Conservation (phyloP, 495 filamentous ascomycete genomes). For the Amphirosellinia nigrospora region DNA sequence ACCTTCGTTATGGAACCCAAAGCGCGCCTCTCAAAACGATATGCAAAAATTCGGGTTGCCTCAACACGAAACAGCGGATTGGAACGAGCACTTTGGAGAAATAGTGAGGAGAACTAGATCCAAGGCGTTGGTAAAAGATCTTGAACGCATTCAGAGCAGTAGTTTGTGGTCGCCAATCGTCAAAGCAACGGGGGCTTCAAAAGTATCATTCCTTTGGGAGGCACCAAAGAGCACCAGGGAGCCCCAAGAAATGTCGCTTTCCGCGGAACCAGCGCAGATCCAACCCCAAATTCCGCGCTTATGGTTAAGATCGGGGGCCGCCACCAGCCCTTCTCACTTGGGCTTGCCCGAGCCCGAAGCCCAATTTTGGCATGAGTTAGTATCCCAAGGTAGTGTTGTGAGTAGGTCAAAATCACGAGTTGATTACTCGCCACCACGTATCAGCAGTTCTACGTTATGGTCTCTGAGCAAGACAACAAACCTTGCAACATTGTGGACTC, state of each 20-base stretch:
- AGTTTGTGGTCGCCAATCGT: slow-evolving; percentile 4
- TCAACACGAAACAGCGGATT: neutral
- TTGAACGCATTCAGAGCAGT: neutral
- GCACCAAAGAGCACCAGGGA: neutral
- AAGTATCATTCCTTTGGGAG: slow-evolving; percentile 9
- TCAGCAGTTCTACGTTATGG: slow-evolving; percentile 17
- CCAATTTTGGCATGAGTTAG: slow-evolving; percentile 15
- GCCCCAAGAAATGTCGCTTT: neutral
- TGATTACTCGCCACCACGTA: neutral
- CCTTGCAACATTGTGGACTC: neutral
- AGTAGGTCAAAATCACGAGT: neutral
- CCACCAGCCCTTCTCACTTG: neutral
- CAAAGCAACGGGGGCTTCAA: neutral
- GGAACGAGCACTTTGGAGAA: neutral
- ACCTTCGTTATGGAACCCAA: slow-evolving; percentile 30
- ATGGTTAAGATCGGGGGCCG: neutral
- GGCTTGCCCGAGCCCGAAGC: slow-evolving; percentile 20
- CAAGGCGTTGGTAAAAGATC: neutral
- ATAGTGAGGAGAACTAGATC: neutral
- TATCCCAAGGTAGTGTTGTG: neutral
- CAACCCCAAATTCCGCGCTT: neutral
- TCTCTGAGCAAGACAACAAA: neutral
- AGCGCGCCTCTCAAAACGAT: neutral
- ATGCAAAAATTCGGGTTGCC: neutral
- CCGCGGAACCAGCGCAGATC: neutral